Evolutionary conservation across 371 early-diverging fungal species (phyloP).

Genomic region (Mucor ambiguus): DNA sequence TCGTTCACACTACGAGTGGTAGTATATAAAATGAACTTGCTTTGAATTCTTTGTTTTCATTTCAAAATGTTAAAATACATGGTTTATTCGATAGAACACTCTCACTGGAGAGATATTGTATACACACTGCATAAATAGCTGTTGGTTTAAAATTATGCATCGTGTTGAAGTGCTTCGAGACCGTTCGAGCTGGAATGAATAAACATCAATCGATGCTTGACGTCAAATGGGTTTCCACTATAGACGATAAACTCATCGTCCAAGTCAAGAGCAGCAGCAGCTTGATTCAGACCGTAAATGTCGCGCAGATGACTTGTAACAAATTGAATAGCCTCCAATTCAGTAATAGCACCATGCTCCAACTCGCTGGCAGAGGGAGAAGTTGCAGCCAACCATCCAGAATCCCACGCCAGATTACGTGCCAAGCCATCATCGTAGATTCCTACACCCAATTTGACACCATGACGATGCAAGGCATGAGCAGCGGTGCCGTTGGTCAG

Average conservation of each 20-base stretch:
- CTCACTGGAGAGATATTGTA: no score
- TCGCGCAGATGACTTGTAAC: slow-evolving; percentile 73
- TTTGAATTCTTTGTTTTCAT: no score
- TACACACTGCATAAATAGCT: no score
- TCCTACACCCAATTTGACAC: slow-evolving; percentile 69
- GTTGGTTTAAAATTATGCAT: no score
- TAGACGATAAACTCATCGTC: slow-evolving; percentile 49
- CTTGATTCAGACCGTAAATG: slow-evolving; percentile 51
- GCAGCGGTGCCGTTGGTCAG: slow-evolving; percentile 61
- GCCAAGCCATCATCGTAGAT: slow-evolving; percentile 60
- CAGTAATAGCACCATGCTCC: slow-evolving; percentile 42
- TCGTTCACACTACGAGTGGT: no score
- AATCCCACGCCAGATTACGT: slow-evolving; percentile 76
- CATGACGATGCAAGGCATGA: slow-evolving; percentile 60
- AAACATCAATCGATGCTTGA: slow-evolving; percentile 49
- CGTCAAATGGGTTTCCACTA: slow-evolving; percentile 58
- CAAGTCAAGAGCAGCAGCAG: neutral
- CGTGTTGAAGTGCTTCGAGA: slow-evolving; percentile 11
- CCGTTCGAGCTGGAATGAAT: slow-evolving; percentile 29
- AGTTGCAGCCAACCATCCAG: slow-evolving; percentile 68
- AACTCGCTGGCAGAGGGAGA: slow-evolving; percentile 29
- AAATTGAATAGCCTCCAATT: slow-evolving; percentile 68
- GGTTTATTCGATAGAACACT: no score
- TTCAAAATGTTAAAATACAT: no score
- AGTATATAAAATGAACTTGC: no score